phyloP scores from a whole-genome alignment of 169 alveolate species.

The Plasmodium vivax region DNA sequence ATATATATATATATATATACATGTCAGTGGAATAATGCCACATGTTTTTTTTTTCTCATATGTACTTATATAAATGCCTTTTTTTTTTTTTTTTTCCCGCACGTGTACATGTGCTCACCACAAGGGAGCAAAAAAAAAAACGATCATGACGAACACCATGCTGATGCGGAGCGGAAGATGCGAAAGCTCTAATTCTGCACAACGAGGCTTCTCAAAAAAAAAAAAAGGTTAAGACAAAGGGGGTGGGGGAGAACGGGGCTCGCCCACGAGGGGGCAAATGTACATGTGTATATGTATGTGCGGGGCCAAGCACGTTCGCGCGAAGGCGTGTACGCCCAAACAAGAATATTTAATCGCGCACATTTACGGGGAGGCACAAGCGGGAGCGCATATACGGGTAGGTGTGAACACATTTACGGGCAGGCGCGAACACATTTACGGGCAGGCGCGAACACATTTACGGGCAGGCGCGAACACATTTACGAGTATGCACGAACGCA shows the following conservation, averaged over 20 bases:
- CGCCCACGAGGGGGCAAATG: neutral
- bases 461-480: neutral
- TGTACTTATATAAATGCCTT: neutral
- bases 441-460: too few relatives aligned
- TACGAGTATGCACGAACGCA: too few relatives aligned
- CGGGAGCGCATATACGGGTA: too few relatives aligned
- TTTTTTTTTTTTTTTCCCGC: neutral
- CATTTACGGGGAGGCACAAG: too few relatives aligned
- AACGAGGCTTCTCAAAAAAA: neutral
- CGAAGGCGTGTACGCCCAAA: neutral
- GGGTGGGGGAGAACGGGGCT: neutral
- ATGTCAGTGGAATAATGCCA: neutral
- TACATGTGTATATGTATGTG: neutral
- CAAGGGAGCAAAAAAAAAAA: neutral
- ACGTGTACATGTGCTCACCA: neutral
- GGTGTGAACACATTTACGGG: too few relatives aligned
- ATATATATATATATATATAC: too few relatives aligned
- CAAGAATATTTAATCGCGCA: neutral
- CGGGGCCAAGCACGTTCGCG: neutral
- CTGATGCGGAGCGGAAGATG: neutral
- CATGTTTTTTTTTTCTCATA: neutral
- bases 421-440: too few relatives aligned
- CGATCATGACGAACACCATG: neutral
- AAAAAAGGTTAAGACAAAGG: neutral
- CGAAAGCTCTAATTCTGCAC: neutral